These are phyloP conservation scores for Austroboletus eburneus DNA, from an alignment of 768 basidiomycete species.

Conservation along the genomic window DNA sequence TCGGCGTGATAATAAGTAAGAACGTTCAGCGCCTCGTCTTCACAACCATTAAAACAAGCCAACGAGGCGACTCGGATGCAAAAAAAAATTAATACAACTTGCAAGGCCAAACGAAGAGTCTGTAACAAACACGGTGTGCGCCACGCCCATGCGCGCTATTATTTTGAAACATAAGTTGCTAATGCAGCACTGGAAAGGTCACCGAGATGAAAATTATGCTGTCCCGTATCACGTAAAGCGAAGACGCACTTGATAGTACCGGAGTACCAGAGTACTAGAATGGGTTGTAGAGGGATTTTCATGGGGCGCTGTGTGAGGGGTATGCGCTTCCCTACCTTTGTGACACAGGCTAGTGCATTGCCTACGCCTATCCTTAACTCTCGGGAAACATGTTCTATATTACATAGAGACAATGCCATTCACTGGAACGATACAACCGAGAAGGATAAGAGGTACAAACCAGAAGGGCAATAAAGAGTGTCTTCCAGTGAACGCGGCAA, in stretches of 20 bases:
- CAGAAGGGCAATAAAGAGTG: too few species aligned
- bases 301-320: constrained; percentile 72
- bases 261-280: constrained; percentile 87
- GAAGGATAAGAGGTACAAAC: too few species aligned
- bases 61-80: constrained; percentile 83
- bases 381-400: too few species aligned
- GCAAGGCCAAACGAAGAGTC: constrained; percentile 61
- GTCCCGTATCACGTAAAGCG: not conserved
- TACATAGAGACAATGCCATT: too few species aligned
- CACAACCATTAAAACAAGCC: constrained; percentile 71
- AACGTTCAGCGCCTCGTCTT: constrained; percentile 60
- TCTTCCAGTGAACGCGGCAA: too few species aligned
- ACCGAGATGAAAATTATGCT: not conserved
- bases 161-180: constrained; percentile 77
- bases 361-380: too few species aligned
- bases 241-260: constrained; percentile 66
- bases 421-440: too few species aligned
- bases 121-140: constrained; percentile 76
- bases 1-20: constrained; percentile 85
- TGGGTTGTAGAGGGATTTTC: constrained; percentile 78
- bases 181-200: constrained; percentile 57
- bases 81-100: constrained; percentile 64
- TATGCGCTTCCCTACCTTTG: too few species aligned
- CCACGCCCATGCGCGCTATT: constrained; percentile 69
- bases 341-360: too few species aligned